phyloP scores from a whole-genome alignment of 2,329 filamentous ascomycete genomes.

The Fusarium staphyleae region DNA sequence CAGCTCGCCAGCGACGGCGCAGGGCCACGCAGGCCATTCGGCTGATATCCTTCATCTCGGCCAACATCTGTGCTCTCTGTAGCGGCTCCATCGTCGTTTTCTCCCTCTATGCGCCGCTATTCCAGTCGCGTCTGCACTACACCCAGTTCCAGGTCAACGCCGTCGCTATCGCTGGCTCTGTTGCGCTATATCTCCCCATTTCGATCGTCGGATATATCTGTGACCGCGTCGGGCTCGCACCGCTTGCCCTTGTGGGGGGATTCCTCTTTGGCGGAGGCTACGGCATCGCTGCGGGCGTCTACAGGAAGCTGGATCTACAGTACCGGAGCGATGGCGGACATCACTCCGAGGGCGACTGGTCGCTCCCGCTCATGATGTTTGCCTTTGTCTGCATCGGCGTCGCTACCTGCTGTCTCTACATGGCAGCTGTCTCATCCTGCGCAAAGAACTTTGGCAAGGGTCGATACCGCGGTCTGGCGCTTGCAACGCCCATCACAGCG shows the following conservation, averaged over 20 bases:
- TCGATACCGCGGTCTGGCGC: slow-evolving; percentile 84
- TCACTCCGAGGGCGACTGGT: slow-evolving; percentile 62
- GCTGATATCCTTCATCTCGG: slow-evolving; percentile 59
- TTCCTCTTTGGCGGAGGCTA: slow-evolving; percentile 83
- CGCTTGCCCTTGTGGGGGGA: slow-evolving; percentile 76
- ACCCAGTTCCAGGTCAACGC: slow-evolving; percentile 92
- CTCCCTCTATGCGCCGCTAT: slow-evolving; percentile 89
- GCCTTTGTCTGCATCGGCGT: slow-evolving; percentile 85
- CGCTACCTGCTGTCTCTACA: slow-evolving; percentile 88
- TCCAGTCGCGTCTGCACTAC: slow-evolving; percentile 87
- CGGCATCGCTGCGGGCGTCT: slow-evolving; percentile 80
- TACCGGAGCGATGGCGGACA: slow-evolving; percentile 47
- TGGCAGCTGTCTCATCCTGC: slow-evolving; percentile 89
- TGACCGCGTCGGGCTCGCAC: slow-evolving; percentile 83
- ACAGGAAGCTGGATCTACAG: slow-evolving; percentile 62
- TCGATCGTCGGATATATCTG: slow-evolving; percentile 89
- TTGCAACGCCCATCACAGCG: slow-evolving; percentile 88
- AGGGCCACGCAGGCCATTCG: slow-evolving; percentile 48
- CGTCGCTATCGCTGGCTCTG: slow-evolving; percentile 83
- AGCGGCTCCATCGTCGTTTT: slow-evolving; percentile 93
- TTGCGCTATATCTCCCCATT: slow-evolving; percentile 92
- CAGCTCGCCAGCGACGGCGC: slow-evolving; percentile 35
- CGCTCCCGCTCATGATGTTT: slow-evolving; percentile 82
- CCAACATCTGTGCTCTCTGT: slow-evolving; percentile 70
- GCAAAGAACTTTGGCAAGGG: slow-evolving; percentile 97